Base-by-base conservation (phyloP, 495 filamentous ascomycete genomes). In the Aspergillus wentii region DNA sequence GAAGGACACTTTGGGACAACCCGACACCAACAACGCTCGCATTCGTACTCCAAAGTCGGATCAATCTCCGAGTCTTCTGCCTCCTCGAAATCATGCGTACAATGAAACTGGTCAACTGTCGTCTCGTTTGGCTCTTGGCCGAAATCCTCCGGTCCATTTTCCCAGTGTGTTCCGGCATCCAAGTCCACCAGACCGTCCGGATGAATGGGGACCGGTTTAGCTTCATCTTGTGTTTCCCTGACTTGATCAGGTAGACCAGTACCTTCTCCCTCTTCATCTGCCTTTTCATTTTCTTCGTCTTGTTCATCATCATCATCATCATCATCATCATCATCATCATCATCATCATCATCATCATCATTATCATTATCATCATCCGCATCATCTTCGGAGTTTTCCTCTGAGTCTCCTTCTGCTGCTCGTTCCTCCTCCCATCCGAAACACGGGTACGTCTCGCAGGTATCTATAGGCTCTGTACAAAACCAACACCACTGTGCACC, bases 401-500 rank as follows among this genome's bases (percentile, higher is more conserved):
- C n/a, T n/a, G n/a, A n/a, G n/a, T n/a, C n/a, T n/a, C n/a, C n/a
- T n/a, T 90, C n/a, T n/a, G 31, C 13, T 38, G 34, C 7, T 39
- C 42, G 37, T 40, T 39, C 22, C 11, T 29, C 5, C 9, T 38
- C 30, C 7, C 34, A n/a, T n/a, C n/a, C n/a, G n/a, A n/a, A n/a
- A 30, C 16, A 29, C 26, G 26, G 26, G 3, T n/a, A 5, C 10
- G 4, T 4, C 10, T 29, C 26, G 14, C 51, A 56, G n/a, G 34
- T 19, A 8, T 35, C 13, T 18, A 44, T 29, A 0, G 46, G 36
- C 8, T 26, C 30, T 1, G 46, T 19, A 30, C 55, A 59, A 23
- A 22, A 22, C 22, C 28, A 59, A 30, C 55, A 59, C 34, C 54
- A 59, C 16, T 53, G 35, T 3, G 48, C 52, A 17, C 55, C 52